Conservation (phyloP, 768 basidiomycete genomes). For the Saitozyma podzolica region DNA sequence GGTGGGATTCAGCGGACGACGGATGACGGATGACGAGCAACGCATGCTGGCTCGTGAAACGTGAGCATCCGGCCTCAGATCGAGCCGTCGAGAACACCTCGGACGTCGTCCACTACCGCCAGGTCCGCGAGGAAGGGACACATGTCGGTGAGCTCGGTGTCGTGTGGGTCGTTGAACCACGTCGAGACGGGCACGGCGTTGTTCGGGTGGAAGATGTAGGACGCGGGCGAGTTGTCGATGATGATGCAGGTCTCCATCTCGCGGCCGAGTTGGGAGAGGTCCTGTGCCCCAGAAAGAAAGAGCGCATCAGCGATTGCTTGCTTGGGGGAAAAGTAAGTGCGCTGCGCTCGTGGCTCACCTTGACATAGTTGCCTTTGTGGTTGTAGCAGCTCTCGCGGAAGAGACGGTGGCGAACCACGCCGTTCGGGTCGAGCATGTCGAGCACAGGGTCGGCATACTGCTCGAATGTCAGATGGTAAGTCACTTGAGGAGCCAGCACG, state of each 20-base stretch:
- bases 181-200: constrained; percentile 98
- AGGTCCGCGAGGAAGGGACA: constrained; percentile 93
- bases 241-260: constrained; percentile 93
- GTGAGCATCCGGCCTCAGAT: constrained; percentile 9
- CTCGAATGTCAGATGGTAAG: not conserved
- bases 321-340: not conserved
- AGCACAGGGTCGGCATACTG: constrained; percentile 98
- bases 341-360: constrained; percentile 60
- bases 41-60: too few species aligned
- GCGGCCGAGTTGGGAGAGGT: constrained; percentile 93
- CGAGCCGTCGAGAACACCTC: constrained; percentile 80
- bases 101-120: constrained; percentile 77
- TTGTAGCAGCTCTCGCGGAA: constrained; percentile 99
- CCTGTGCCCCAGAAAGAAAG: constrained; percentile 57
- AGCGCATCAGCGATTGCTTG: not conserved
- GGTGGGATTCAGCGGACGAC: too few species aligned
- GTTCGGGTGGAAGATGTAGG: constrained; percentile 98
- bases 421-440: constrained; percentile 91
- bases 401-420: constrained; percentile 86
- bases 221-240: constrained; percentile 97
- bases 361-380: constrained; percentile 98
- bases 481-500: not conserved
- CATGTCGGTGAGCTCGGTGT: constrained; percentile 93
- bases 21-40: too few species aligned
- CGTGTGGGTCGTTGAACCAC: constrained; percentile 99